Evolutionary conservation across 2,329 filamentous ascomycete genomes (phyloP), one percentile per base, ranked within the genome.

Genomic region (Chaetoscypha palmicola): DNA sequence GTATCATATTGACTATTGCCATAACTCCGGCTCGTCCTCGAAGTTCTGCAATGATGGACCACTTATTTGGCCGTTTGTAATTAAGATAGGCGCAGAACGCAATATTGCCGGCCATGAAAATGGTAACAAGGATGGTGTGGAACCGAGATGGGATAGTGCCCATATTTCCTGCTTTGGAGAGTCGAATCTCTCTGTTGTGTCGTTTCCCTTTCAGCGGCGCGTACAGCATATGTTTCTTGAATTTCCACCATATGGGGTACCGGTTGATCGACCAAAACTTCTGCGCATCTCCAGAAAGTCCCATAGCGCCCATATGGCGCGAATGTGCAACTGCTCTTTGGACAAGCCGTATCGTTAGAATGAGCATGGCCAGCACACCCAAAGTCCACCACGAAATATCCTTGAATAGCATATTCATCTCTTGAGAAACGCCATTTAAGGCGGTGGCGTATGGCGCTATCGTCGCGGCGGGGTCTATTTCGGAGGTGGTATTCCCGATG

Each of bases 1-100:
- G 90, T 23, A 98, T 79, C 78, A 97, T 86, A 68, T 96, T 98
- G 58, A 94, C 76, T 9, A 89, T 73, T 3, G 90, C 81, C 51
- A 98, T 74, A 7, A 83, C 84, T 43, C 92, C 92, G 5, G 86
- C 85, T 46, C 92, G 80, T 28, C 90, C 90, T 57, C 92, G 83
- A 33, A 96, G 72, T 61, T 94, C 85, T 19, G 90, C 90, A 22
- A 86, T 70, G 21, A 94, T 71, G 2, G 81, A 74, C 58, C 70
- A 82, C 43, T 66, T 68, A 60, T 83, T 79, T 36, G 66, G 58
- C 43, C 72, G 67, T n/a, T 54, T 53, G 70, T 78, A 84, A 63
- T 83, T 68, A 40, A 85, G 68, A 37, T 74, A 62, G 47, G 80
- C 70, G 68, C 80, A 77, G 67, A 82, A 84, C 51, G 68, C 66